Percentiles rank a stretch among this genome's conserved stretches.
Evolutionary conservation across 179 eudicot species (phyloP).

Genomic region (Pouteria campechiana): DNA sequence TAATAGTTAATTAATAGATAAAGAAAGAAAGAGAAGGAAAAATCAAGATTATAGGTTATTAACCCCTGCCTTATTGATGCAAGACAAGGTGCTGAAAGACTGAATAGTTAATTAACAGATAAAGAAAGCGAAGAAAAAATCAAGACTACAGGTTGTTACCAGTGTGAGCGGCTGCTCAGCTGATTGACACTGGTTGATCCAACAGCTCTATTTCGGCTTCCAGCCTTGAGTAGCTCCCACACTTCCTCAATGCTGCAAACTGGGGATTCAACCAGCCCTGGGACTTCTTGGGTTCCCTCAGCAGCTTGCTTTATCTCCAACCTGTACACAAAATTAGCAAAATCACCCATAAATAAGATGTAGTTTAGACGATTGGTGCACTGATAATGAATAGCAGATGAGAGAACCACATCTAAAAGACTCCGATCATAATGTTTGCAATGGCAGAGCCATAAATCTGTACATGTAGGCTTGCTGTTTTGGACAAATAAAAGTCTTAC

Average conservation of each 20-base stretch:
- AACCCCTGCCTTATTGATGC: too few species aligned
- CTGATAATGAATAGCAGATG: too few species aligned
- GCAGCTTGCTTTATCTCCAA: constrained; percentile 88
- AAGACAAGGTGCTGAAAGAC: too few species aligned
- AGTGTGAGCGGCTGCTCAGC: constrained; percentile 94
- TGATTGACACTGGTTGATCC: constrained; percentile 96
- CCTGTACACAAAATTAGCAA: too few species aligned
- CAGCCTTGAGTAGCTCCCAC: constrained; percentile 81
- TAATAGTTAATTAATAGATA: too few species aligned
- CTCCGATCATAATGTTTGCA: neutral
- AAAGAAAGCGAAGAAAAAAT: neutral
- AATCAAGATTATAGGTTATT: too few species aligned
- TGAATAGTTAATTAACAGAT: too few species aligned
- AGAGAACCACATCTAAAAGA: neutral
- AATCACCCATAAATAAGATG: neutral
- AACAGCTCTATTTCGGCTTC: constrained; percentile 80
- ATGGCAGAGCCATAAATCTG: too few species aligned
- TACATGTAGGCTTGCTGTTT: too few species aligned
- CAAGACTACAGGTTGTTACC: constrained; percentile 22
- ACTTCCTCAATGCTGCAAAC: constrained; percentile 68
- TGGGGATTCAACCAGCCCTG: constrained; percentile 79
- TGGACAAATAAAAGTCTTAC: too few species aligned
- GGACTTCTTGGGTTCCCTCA: constrained; percentile 93
- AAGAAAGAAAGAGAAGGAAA: too few species aligned
- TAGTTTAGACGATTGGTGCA: neutral